Evolutionary conservation across 1,284 basidiomycete genomes (phyloP), one percentile per base, ranked within the genome.

Genomic region (Tilletiopsis washingtonensis): DNA sequence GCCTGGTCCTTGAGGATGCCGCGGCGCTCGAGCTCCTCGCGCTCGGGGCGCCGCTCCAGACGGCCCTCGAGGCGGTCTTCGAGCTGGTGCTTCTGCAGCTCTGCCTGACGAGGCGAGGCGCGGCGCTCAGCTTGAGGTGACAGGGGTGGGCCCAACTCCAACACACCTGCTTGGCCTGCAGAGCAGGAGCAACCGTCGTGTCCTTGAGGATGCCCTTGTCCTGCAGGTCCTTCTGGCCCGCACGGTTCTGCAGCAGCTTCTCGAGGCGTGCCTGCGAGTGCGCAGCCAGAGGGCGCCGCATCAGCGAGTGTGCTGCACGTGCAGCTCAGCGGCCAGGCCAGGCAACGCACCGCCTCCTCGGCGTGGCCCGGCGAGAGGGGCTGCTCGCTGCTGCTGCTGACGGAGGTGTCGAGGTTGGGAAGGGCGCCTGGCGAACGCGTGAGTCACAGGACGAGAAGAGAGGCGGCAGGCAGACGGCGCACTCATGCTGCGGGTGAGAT

Each of bases 181-280:
- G 72, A n/a, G 79, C 75, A 5, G 83, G 83, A n/a, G 85, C 82
- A 26, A 85, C 78, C n/a, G 78, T 79, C 66, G 83, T 81, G 55
- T 84, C 84, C 37, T 47, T 47, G 54, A 88, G 78, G 55, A 87
- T 86, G 67, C 84, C 84, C 59, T 82, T 80, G 42, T 83, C 81
- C 54, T 85, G 78, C 38, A 89, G 78, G 49, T 85, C 82, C 40
- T 79, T 73, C 65, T 82, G 81, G 12, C 81, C 78, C 7, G 82
- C 79, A 32, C 84, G 77, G 25, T 78, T 75, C 38, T 75, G 76
- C 45, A 85, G 76, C 40, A 78, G 76, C 66, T 79, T 80, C 74
- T n/a, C n/a, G n/a, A n/a, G n/a, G n/a, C n/a, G n/a, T n/a, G n/a
- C n/a, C n/a, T n/a, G n/a, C n/a, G n/a, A n/a, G n/a, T n/a, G n/a